Percentiles rank a stretch among this genome's conserved stretches.
These are phyloP conservation scores for Salvia splendens DNA, from an alignment of 257 asterid species.

Conservation along the genomic window DNA sequence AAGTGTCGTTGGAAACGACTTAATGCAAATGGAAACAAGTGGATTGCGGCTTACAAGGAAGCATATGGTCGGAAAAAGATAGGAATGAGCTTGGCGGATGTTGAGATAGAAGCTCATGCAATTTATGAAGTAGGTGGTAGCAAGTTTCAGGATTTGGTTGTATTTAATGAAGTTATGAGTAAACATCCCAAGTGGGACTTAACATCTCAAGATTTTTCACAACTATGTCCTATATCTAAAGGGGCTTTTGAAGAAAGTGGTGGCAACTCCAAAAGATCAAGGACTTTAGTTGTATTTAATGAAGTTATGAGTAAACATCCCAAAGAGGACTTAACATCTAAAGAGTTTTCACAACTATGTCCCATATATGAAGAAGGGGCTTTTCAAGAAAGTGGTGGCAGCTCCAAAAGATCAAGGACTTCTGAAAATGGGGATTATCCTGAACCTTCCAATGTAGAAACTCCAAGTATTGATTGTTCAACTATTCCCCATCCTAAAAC, in stretches of 20 bases:
- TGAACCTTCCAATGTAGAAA: background rate
- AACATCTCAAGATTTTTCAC: background rate
- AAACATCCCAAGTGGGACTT: constrained; percentile 13
- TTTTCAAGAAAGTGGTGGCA: background rate
- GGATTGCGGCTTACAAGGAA: constrained; percentile 13
- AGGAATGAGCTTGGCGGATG: background rate
- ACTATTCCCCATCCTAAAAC: background rate
- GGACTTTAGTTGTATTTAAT: background rate
- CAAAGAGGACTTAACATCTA: background rate
- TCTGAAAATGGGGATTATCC: background rate
- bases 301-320: constrained; percentile 18
- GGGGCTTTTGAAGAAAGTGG: constrained; percentile 2
- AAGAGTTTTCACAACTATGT: background rate
- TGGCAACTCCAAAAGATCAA: background rate
- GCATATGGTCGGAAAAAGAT: constrained; percentile 6
- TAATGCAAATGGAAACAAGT: background rate
- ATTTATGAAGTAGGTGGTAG: background rate
- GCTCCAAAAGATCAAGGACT: constrained; percentile 14
- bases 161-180: constrained; percentile 17
- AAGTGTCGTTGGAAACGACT: background rate
- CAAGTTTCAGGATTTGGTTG: background rate
- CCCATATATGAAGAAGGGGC: background rate
- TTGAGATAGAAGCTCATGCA: background rate
- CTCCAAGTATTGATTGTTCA: background rate
- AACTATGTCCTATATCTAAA: background rate